A percentile compares a stretch with the other conserved stretches of the same genome.
These are phyloP conservation scores for Phyllosticta capitalensis DNA, from an alignment of 2,329 filamentous ascomycete species.

Conservation along the genomic window DNA sequence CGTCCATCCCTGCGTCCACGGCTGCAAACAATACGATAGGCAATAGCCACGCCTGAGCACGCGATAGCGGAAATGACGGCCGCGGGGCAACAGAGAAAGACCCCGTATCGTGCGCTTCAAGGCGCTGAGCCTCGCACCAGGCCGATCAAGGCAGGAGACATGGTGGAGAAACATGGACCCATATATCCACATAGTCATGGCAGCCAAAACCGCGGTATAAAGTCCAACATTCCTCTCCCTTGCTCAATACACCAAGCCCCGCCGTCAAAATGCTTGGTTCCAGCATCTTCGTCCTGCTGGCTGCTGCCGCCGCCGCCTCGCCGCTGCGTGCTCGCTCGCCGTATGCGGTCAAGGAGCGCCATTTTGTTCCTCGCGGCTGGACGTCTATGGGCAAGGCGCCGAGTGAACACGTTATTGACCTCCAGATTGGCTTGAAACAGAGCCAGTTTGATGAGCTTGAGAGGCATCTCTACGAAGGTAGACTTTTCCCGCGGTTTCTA, in stretches of 20 bases:
- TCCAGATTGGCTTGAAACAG: slow-evolving; percentile 52
- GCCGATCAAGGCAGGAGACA: background rate
- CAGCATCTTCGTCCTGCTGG: slow-evolving; percentile 1
- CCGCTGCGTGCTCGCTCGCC: slow-evolving; percentile 24
- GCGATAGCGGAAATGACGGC: background rate
- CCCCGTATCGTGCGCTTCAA: background rate
- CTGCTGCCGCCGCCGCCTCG: background rate
- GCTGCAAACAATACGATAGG: background rate
- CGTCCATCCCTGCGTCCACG: background rate
- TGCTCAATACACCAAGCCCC: background rate
- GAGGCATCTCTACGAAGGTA: slow-evolving; percentile 44
- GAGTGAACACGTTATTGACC: slow-evolving; percentile 39
- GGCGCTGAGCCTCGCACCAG: background rate
- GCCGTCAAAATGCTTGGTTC: slow-evolving; percentile 5
- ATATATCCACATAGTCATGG: background rate
- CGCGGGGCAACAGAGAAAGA: background rate
- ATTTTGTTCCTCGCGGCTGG: slow-evolving; percentile 45
- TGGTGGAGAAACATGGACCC: background rate
- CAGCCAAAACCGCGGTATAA: background rate
- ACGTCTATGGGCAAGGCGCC: slow-evolving; percentile 38
- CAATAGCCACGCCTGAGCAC: background rate
- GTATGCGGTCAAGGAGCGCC: slow-evolving; percentile 48
- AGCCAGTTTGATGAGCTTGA: slow-evolving; percentile 46
- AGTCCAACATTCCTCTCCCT: background rate
- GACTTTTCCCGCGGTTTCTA: background rate